A percentile compares a stretch with the other conserved stretches of the same genome.
Evolutionary conservation across 2,329 filamentous ascomycete species (phyloP).

Genomic region (Ascochyta rabiei): DNA sequence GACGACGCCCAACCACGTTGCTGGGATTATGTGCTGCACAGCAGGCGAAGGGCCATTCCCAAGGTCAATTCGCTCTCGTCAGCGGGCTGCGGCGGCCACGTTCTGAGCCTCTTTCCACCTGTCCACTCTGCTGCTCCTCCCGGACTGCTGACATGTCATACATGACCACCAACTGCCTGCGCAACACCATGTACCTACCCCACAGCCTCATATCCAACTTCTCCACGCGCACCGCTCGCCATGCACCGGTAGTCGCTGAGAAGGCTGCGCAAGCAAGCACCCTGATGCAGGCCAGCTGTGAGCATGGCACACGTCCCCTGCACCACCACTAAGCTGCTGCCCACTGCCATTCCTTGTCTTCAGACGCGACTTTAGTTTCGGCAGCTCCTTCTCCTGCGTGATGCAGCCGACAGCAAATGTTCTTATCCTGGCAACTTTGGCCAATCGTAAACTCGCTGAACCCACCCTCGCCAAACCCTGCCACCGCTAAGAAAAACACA

Average conservation of each 20-base stretch:
- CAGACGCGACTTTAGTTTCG: conserved; percentile 18
- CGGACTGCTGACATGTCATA: conserved; percentile 3
- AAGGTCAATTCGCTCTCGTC: conserved; percentile 16
- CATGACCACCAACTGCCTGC: background rate
- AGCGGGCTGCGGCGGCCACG: conserved; percentile 37
- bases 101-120: conserved; percentile 21
- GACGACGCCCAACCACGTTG: conserved; percentile 43
- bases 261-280: background rate
- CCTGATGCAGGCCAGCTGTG: conserved; percentile 1
- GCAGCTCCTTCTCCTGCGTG: conserved; percentile 38
- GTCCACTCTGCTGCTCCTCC: conserved; percentile 1
- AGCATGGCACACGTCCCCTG: conserved; percentile 18
- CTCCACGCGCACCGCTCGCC: conserved; percentile 9
- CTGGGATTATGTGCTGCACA: conserved; percentile 37
- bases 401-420: conserved; percentile 30
- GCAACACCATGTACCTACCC: conserved; percentile 4
- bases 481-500: conserved; percentile 24
- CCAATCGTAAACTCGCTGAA: conserved; percentile 12
- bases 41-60: conserved; percentile 16
- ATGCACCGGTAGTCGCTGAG: conserved; percentile 2
- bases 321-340: conserved; percentile 28
- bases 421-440: background rate
- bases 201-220: conserved; percentile 18
- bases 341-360: conserved; percentile 2
- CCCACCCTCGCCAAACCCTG: conserved; percentile 40